These are phyloP conservation scores for Phytophthora fragariaefolia DNA, from an alignment of 352 stramenopile genomes.

Conservation along the genomic window DNA sequence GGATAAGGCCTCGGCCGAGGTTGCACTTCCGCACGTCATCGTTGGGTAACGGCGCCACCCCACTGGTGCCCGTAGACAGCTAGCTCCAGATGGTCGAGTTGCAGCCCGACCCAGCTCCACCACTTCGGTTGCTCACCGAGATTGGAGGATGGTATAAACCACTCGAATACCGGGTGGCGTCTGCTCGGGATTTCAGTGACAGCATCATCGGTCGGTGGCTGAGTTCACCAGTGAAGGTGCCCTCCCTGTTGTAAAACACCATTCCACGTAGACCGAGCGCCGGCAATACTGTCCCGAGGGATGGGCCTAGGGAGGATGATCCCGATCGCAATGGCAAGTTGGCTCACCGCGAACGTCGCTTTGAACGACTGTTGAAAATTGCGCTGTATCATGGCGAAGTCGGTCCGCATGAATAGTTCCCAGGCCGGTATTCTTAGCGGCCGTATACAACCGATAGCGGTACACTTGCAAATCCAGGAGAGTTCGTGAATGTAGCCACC, in stretches of 20 bases:
- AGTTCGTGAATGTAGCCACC: constrained; percentile 1
- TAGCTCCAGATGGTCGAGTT: background rate
- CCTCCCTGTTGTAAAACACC: background rate
- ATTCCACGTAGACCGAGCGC: background rate
- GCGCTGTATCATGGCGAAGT: background rate
- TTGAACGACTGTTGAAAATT: background rate
- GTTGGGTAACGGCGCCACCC: background rate
- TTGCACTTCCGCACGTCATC: background rate
- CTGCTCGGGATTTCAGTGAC: background rate
- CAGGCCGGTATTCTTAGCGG: background rate
- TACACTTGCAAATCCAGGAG: background rate
- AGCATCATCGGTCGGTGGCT: background rate
- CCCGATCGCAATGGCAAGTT: background rate
- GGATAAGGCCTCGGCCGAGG: background rate
- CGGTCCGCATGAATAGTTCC: background rate
- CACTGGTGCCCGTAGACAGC: background rate
- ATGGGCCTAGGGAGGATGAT: background rate
- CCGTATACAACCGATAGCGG: background rate
- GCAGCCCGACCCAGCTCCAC: background rate
- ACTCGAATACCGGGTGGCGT: background rate
- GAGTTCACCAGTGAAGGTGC: background rate
- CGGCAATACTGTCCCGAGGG: background rate
- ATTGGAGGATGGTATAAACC: background rate
- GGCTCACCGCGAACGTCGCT: background rate
- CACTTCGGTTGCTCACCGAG: background rate